A percentile compares a stretch with the other conserved stretches of the same genome.
Evolutionary conservation across 495 filamentous ascomycete species (phyloP).

Genomic region (Platismatia glauca): DNA sequence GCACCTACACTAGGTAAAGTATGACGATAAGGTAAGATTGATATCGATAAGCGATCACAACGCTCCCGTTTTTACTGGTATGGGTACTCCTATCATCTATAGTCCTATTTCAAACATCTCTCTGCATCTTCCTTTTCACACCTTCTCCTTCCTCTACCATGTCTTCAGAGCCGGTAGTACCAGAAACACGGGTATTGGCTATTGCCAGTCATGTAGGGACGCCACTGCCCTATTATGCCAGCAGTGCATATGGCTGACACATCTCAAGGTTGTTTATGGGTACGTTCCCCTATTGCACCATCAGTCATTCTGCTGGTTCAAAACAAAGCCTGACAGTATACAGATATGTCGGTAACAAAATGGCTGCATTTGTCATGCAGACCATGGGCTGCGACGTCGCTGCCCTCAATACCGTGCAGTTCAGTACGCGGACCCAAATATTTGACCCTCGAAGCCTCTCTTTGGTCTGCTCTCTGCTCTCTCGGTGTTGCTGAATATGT

Average conservation of each 20-base stretch:
- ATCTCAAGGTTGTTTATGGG: slow-evolving; percentile 65
- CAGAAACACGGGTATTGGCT: slow-evolving; percentile 81
- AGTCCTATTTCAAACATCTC: neutral
- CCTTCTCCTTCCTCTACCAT: slow-evolving; percentile 6
- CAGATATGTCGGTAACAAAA: slow-evolving; percentile 95
- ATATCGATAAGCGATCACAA: slow-evolving; percentile 8
- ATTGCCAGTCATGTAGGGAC: slow-evolving; percentile 92
- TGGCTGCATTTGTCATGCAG: slow-evolving; percentile 88
- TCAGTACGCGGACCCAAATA: slow-evolving; percentile 46
- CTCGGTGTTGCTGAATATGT: slow-evolving; percentile 4
- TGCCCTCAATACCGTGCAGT: slow-evolving; percentile 89
- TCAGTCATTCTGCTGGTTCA: neutral
- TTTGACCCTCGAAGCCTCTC: slow-evolving; percentile 9
- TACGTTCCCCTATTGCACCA: slow-evolving; percentile 33
- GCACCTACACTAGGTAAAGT: too few relatives aligned
- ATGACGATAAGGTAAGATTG: neutral
- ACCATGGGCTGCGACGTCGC: slow-evolving; percentile 87
- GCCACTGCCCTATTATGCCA: slow-evolving; percentile 15
- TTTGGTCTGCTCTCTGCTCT: neutral
- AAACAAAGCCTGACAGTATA: slow-evolving; percentile 2
- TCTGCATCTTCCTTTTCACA: neutral
- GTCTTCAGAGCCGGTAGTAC: slow-evolving; percentile 44
- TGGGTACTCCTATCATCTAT: too few relatives aligned
- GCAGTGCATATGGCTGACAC: slow-evolving; percentile 19
- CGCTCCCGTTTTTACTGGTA: neutral